A percentile compares a stretch with the other conserved stretches of the same genome.
phyloP scores from a whole-genome alignment of 2,329 filamentous ascomycete species.

The Cladosporium colombiae region DNA sequence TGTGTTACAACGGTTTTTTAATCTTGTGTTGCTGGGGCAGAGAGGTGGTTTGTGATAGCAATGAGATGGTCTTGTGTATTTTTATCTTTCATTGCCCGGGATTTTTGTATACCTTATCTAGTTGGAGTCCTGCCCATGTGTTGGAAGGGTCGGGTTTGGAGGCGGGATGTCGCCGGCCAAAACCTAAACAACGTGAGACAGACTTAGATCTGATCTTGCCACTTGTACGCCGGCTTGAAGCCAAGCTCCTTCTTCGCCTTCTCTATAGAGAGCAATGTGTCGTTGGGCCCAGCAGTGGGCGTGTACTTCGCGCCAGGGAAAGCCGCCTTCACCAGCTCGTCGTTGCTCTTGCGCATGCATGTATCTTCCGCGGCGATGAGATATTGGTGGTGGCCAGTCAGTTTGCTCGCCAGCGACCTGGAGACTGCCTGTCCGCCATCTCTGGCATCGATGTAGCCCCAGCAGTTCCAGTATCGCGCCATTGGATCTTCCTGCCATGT shows the following conservation, averaged over 20 bases:
- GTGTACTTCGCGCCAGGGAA: slow-evolving; percentile 29
- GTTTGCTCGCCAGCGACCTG: slow-evolving; percentile 25
- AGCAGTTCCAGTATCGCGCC: slow-evolving; percentile 30
- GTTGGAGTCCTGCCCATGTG: neutral
- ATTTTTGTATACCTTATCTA: neutral
- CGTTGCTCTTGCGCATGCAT: slow-evolving; percentile 29
- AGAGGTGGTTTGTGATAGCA: neutral
- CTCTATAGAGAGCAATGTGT: slow-evolving; percentile 28
- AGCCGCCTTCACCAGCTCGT: slow-evolving; percentile 27
- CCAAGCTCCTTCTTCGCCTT: slow-evolving; percentile 31
- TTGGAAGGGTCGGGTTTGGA: neutral
- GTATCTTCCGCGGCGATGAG: slow-evolving; percentile 29
- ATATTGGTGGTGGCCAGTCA: slow-evolving; percentile 28
- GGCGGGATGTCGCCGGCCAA: neutral
- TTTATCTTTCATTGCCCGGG: neutral
- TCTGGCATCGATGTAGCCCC: slow-evolving; percentile 29
- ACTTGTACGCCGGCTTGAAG: slow-evolving; percentile 27
- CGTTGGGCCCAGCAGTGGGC: slow-evolving; percentile 23
- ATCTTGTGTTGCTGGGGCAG: neutral
- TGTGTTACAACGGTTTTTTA: neutral
- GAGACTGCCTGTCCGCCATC: slow-evolving; percentile 28
- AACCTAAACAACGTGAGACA: neutral
- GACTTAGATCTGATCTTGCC: slow-evolving; percentile 26
- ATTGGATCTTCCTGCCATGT: slow-evolving; percentile 29
- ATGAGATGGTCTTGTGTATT: neutral